Evolutionary conservation across 1,284 basidiomycete species (phyloP).

Genomic region (Tausonia pullulans): DNA sequence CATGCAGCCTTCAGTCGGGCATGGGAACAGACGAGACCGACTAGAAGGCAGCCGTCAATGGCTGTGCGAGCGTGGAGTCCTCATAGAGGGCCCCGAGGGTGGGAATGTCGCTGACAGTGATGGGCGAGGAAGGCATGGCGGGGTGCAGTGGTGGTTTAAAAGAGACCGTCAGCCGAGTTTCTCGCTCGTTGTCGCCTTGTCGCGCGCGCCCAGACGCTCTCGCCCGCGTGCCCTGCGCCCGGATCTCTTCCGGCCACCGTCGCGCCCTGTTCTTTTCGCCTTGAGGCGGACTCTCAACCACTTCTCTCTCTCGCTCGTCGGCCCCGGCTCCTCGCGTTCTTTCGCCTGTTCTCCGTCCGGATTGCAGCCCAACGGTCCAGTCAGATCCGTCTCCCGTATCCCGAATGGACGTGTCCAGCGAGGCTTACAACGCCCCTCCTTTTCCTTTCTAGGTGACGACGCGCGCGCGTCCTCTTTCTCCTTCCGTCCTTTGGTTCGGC

Average conservation of each 20-base stretch:
- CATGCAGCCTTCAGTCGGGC: no score
- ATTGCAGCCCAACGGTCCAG: no score
- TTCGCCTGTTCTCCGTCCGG: not conserved
- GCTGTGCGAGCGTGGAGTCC: not conserved
- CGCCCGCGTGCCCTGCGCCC: not conserved
- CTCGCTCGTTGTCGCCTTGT: not conserved
- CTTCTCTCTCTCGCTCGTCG: no score
- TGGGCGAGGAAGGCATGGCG: not conserved
- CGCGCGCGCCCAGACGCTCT: no score
- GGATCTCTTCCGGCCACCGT: not conserved
- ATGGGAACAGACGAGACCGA: not conserved
- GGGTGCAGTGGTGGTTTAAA: not conserved
- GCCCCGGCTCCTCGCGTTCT: not conserved
- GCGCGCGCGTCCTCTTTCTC: not conserved
- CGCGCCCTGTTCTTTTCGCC: not conserved
- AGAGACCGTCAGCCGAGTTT: not conserved
- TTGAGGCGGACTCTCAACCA: not conserved
- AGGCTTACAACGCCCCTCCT: not conserved
- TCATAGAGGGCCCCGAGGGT: conserved; percentile 1
- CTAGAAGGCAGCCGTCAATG: not conserved
- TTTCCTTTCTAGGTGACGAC: not conserved
- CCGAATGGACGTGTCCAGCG: no score
- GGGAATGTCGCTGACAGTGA: not conserved
- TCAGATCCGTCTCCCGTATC: no score
- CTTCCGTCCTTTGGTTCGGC: not conserved